Evolutionary conservation across 768 basidiomycete genomes (phyloP).

Genomic region (Kwoniella dejecticola): DNA sequence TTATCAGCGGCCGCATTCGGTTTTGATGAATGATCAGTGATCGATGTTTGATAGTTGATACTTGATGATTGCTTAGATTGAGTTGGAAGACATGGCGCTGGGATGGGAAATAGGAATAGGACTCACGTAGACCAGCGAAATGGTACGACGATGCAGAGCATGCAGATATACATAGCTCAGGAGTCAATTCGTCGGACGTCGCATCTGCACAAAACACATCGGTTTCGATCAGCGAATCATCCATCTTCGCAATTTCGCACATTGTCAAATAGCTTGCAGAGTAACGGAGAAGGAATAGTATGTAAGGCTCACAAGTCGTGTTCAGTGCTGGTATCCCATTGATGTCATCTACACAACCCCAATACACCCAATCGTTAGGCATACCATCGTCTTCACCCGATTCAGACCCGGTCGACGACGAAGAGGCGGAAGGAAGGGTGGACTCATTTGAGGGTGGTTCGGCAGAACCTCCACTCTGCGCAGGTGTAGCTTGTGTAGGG

Average conservation of each 20-base stretch:
- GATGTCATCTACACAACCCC: background rate
- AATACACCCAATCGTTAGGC: constrained; percentile 3
- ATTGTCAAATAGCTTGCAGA: too few species aligned
- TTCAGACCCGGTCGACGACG: background rate
- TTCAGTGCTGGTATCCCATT: constrained; percentile 11
- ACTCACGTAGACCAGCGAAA: constrained; percentile 9
- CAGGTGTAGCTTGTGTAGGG: too few species aligned
- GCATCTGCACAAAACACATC: background rate
- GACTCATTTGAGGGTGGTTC: too few species aligned
- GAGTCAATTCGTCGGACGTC: constrained; percentile 12
- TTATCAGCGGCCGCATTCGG: too few species aligned
- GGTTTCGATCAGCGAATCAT: background rate
- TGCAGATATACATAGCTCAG: background rate
- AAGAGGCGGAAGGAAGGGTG: background rate
- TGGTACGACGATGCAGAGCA: constrained; percentile 9
- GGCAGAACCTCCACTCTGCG: too few species aligned
- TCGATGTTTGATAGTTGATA: too few species aligned
- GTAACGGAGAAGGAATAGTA: background rate
- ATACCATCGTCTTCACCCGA: background rate
- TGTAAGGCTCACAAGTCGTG: constrained; percentile 10
- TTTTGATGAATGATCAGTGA: too few species aligned
- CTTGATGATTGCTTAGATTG: too few species aligned
- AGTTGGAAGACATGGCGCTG: too few species aligned
- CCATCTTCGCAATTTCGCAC: too few species aligned
- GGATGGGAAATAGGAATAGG: too few species aligned